Evolutionary conservation across 345 rosid genomes (phyloP), one percentile per base, ranked within the genome.

Genomic region (Excoecaria cochinchinensis): DNA sequence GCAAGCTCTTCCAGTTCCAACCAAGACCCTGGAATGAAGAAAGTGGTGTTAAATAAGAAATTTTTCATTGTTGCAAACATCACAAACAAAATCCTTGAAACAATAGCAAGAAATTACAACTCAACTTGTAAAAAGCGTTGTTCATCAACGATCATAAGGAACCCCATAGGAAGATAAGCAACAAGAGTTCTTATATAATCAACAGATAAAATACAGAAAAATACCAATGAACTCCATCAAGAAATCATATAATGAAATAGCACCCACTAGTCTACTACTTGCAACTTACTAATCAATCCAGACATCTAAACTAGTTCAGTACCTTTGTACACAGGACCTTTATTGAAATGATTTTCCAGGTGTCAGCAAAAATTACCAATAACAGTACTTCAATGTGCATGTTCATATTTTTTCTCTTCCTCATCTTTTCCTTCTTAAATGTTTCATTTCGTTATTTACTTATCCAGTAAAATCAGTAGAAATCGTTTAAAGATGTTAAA

Each of bases 1-100:
- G 83, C 99, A 95, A 70, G 98, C 99, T 73, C 98, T 89, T 56
- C 99, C 99, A 61, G 97, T 88, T 76, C 99, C 99, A 82, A 93
- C 98, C 52, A 93, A 87, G 86, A 95, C 98, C 83, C 99, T 95
- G 83, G 74, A 53, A 69, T 21, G 21, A 5, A 8, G 19, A 69
- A 1, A 15, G 11, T 17, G 22, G 56, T 64, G 13, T 39, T 17
- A n/a, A 39, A 42, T 7, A 48, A 60, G 46, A 62, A 51, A 0
- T n/a, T 11, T 25, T 69, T 11, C 36, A 53, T 21, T 59, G 47
- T 22, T 14, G n/a, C 4, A 42, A 48, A 21, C 44, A n/a, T 6
- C 42, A 65, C 48, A 21, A 50, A 39, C 24, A 36, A 46, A 14
- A 17, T 15, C 16, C 31, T 25, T 0, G 17, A 22, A 47, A 44